phyloP scores from a whole-genome alignment of 192 early-diverging fungal species.

The Linnemannia exigua region DNA sequence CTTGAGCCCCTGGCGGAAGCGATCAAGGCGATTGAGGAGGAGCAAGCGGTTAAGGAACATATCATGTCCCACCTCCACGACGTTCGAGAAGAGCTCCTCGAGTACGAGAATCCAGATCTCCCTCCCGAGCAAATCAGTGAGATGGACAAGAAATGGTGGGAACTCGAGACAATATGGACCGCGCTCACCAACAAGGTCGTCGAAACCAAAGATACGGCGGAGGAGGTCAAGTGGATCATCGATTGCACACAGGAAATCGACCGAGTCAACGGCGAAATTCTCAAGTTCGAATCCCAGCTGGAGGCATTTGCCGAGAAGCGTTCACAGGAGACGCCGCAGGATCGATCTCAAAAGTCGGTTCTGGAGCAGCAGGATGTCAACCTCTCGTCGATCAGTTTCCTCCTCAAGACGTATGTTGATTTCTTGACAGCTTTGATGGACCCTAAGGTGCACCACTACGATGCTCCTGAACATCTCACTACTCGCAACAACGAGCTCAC shows the following conservation, averaged over 20 bases:
- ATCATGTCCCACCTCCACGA: slow-evolving; percentile 52
- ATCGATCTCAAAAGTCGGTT: slow-evolving; percentile 30
- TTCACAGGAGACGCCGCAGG: slow-evolving; percentile 35
- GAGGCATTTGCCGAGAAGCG: slow-evolving; percentile 44
- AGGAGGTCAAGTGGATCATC: slow-evolving; percentile 56
- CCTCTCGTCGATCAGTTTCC: slow-evolving; percentile 49
- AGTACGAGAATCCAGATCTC: slow-evolving; percentile 41
- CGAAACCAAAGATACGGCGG: slow-evolving; percentile 37
- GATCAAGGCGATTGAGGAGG: slow-evolving; percentile 47
- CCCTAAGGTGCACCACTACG: slow-evolving; percentile 56
- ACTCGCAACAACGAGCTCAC: slow-evolving; percentile 49
- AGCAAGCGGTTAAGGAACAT: slow-evolving; percentile 44
- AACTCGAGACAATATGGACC: slow-evolving; percentile 51
- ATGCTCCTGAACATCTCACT: slow-evolving; percentile 44
- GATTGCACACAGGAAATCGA: slow-evolving; percentile 54
- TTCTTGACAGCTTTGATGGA: slow-evolving; percentile 56
- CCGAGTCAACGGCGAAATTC: slow-evolving; percentile 48
- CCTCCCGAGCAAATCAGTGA: slow-evolving; percentile 49
- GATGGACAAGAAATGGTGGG: slow-evolving; percentile 51
- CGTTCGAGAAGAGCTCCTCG: slow-evolving; percentile 50
- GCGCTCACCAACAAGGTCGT: slow-evolving; percentile 46
- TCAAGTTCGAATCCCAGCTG: slow-evolving; percentile 45
- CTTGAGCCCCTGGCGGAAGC: slow-evolving; percentile 38
- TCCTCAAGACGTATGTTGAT: slow-evolving; percentile 50
- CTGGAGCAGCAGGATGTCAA: slow-evolving; percentile 54